These are phyloP conservation scores for Solanum pimpinellifolium DNA, from an alignment of 257 asterid genomes.

Conservation along the genomic window DNA sequence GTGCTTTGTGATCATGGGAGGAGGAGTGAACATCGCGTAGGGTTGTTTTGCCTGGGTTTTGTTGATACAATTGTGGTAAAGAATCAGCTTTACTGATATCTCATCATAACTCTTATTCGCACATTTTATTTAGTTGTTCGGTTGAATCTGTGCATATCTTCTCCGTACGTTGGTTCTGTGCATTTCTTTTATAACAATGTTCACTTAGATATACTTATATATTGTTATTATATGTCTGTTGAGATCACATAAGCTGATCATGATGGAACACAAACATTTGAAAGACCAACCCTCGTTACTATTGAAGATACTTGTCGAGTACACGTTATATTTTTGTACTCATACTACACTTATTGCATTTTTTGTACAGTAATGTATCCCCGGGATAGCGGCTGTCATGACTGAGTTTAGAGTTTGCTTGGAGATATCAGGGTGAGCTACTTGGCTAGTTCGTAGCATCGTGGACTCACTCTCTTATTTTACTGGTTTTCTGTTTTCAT, in stretches of 20 bases:
- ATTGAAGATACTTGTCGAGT: background rate
- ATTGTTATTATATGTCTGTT: background rate
- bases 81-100: too few species aligned
- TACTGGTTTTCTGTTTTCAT: background rate
- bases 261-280: background rate
- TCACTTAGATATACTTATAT: background rate
- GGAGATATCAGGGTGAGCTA: background rate
- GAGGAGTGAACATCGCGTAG: too few species aligned
- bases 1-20: too few species aligned
- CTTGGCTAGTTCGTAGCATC: background rate
- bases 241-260: background rate
- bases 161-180: background rate
- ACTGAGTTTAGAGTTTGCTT: background rate
- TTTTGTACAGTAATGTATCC: background rate
- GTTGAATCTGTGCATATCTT: background rate
- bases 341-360: background rate
- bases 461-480: background rate
- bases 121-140: background rate
- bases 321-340: background rate
- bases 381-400: background rate
- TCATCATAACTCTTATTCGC: background rate
- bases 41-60: too few species aligned
- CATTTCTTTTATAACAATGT: background rate
- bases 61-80: too few species aligned
- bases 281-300: background rate